phyloP scores from a whole-genome alignment of 1,284 basidiomycete species.

The Lentinula novae-zelandiae region DNA sequence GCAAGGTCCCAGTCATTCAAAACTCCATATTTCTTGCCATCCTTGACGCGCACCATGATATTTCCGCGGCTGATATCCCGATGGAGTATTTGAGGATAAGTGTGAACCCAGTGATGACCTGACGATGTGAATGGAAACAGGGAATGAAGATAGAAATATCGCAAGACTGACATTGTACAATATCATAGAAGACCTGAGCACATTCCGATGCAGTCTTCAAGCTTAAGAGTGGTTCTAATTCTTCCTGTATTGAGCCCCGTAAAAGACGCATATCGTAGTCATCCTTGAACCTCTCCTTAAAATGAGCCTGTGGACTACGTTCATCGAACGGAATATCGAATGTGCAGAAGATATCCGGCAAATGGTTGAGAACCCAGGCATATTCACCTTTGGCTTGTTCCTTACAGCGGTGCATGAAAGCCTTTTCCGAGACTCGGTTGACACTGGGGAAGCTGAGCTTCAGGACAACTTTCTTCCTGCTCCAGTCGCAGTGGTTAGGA shows the following conservation, averaged over 20 bases:
- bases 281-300: background rate
- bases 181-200: conserved; percentile 4
- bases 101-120: background rate
- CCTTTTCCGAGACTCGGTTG: background rate
- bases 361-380: background rate
- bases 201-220: background rate
- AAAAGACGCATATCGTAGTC: background rate
- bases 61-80: too few species aligned
- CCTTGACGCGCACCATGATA: too few species aligned
- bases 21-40: too few species aligned
- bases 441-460: background rate
- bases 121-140: background rate
- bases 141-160: too few species aligned
- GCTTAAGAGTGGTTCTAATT: background rate
- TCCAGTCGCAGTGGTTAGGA: background rate
- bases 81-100: too few species aligned
- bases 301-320: background rate
- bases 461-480: background rate
- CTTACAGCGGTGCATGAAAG: background rate
- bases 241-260: background rate
- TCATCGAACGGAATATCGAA: background rate
- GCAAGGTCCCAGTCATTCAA: too few species aligned
- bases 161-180: conserved; percentile 1
- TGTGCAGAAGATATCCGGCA: background rate
- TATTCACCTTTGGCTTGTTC: background rate